Evolutionary conservation across 345 rosid species (phyloP), one percentile per base, ranked within the genome.

Genomic region (Brassica juncea): DNA sequence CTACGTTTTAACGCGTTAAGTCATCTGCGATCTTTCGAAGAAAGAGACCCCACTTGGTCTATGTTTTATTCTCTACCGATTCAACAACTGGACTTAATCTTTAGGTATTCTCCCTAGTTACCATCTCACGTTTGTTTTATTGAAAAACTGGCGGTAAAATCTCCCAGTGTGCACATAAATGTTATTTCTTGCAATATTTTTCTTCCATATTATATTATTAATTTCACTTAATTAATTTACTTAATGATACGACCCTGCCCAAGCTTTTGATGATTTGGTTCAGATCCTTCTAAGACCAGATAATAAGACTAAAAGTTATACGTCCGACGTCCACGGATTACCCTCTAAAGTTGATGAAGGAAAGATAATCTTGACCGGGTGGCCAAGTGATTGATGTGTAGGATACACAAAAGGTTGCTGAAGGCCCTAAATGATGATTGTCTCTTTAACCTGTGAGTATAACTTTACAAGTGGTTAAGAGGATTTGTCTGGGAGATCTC

Each of bases 1-100:
- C 81, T 73, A 60, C 73, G 72, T 55, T 71, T 71, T 27, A 65
- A 78, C 81, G 81, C 76, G 81, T 77, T 78, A 28, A 55, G 35
- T 72, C 76, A 8, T 42, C 27, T 58, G 16, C 72, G 68, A 72
- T 14, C 27, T 54, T 78, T 71, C 81, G 25, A 27, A 54, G 81
- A 78, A 71, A 78, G 34, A 35, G 60, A 9, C 76, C 47, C 19
- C 68, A 27, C 25, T 52, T 19, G 32, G 0, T 37, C 27, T 72
- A n/a, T 55, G 68, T 70, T 74, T 52, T 61, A 77, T 77, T 77
- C 75, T 69, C 34, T 6, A 31, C 54, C 19, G 0, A 21, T 47
- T 69, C 9, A 47, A 57, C 31, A 37, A 75, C 12, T 55, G 55
- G 30, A 6, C 5, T 66, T 23, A 6, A 58, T 21, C 30, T 58